Evolutionary conservation across 176 grass and related monocot species (phyloP), one percentile per base, ranked within the genome.

Genomic region (Echinochloa phyllopogon): DNA sequence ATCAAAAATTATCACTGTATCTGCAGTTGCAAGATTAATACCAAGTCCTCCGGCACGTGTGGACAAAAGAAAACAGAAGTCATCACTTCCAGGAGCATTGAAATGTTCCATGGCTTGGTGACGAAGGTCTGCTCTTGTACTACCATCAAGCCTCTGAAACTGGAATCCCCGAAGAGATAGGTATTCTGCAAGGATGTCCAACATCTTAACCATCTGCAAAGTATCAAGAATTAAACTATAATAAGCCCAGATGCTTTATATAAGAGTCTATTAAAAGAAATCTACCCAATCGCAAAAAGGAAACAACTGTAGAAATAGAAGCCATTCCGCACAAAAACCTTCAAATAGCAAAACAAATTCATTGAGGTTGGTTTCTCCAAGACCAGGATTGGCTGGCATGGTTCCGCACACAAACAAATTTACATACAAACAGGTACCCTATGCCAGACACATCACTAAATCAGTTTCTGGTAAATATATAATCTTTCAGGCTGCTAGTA

Each of bases 81-180:
- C 96, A 70, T 96, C 96, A 90, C 93, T 96, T 82, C 96, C 96
- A 75, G 93, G 96, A 16, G 96, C 96, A 81, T 99, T 99, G 62
- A 99, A 99, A 90, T 99, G 96, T 55, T 99, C 96, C 96, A 99
- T 99, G 49, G 96, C 96, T 76, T 99, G 96, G 66, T 99, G 96
- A 82, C 96, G 89, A 86, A 99, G 86, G 91, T 99, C 96, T 42
- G 96, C 86, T 72, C 96, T 94, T 56, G 96, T 99, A 81, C 96
- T 99, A 65, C 96, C 96, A 94, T 99, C 96, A 90, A 99, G 91
- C 77, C 96, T 94, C 84, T 99, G 96, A 88, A 92, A 99, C 82
- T 99, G 93, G 81, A 99, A 96, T 78, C 96, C 96, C 76, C 93
- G 87, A 81, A 99, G 84, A 10, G 93, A 94, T 49, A 99, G 83